Evolutionary conservation across 139 green algal species (phyloP).

Genomic region (Raphidocelis subcapitata): DNA sequence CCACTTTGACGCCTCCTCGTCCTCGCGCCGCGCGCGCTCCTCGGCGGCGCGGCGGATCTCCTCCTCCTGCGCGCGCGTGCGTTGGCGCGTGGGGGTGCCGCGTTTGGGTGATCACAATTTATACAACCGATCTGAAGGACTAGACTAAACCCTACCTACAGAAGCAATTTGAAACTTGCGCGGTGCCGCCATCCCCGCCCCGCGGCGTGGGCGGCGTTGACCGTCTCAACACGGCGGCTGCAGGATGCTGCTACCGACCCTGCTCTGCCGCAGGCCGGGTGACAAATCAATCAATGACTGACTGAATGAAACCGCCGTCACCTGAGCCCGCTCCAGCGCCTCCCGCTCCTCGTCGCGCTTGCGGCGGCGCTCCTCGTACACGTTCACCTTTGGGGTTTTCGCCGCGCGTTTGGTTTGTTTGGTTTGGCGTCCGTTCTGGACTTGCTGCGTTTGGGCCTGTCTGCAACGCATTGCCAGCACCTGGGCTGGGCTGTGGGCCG

Average conservation of each 20-base stretch:
- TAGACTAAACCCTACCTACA: no score
- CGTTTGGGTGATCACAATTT: not conserved
- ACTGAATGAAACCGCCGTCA: not conserved
- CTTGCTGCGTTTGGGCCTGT: no score
- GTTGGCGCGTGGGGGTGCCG: not conserved
- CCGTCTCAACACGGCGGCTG: not conserved
- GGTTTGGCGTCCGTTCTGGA: no score
- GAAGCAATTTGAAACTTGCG: not conserved
- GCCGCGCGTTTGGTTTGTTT: no score
- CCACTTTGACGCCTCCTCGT: slow-evolving; percentile 81
- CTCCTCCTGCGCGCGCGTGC: slow-evolving; percentile 44
- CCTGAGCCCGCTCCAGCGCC: slow-evolving; percentile 62
- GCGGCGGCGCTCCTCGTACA: slow-evolving; percentile 58
- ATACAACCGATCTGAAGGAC: no score
- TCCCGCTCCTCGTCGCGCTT: slow-evolving; percentile 67
- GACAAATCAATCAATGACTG: not conserved
- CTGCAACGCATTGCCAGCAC: no score
- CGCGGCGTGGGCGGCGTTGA: not conserved
- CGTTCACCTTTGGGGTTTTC: no score
- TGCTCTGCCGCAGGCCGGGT: not conserved
- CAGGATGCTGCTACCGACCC: not conserved
- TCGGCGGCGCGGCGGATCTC: slow-evolving; percentile 63
- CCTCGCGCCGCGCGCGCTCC: slow-evolving; percentile 52
- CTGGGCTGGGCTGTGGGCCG: no score
- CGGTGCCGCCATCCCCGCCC: not conserved